Base-by-base conservation (phyloP, 805 yeast genomes). In the Pichia phayaonensis region DNA sequence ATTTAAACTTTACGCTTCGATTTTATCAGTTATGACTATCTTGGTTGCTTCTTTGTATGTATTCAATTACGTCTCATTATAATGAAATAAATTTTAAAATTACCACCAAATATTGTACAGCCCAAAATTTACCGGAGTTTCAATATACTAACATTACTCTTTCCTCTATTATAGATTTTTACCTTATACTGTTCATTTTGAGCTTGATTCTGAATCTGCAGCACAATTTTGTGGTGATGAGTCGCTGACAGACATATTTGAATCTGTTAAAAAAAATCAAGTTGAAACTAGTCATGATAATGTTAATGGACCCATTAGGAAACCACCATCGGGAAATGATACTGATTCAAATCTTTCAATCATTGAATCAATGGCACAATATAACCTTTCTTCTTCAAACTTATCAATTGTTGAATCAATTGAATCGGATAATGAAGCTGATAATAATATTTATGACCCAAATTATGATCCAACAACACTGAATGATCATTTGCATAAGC, bases 111-210 rank as follows among this genome's bases (percentile, higher is more conserved):
- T 16, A 16, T 34, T 16, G 38, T 34, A 34, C 38, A 34, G 20
- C 20, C 38, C 38, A 16, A 34, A 16, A 34, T n/a, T n/a, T 23
- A 22, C 24, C 38, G 36, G 38, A 27, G 26, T 38, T 42, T 18
- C 13, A 18, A 13, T 26, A 8, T 49, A 45, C 46, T 51, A 61
- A 62, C 60, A 57, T 49, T 20, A 10, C 8, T 11, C 54, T 20
- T 38, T 38, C 15, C 12, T 18, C n/a, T 46, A 13, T 27, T 23
- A n/a, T 16, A 79, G 85, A 45, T 84, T 84, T 58, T 70, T 85
- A 44, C 94, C 94, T 2, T 81, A 81, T 59, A 82, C 89, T 4
- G 89, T 84, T n/a, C 86, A 84, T 55, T 79, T 79, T 55, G 80
- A 79, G 55, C 75, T 79, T 3, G 63, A 64, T 11, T 26, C 59